A percentile compares a stretch with the other conserved stretches of the same genome.
Evolutionary conservation across 176 grass and related monocot species (phyloP).

Genomic region (Thinopyrum elongatum): DNA sequence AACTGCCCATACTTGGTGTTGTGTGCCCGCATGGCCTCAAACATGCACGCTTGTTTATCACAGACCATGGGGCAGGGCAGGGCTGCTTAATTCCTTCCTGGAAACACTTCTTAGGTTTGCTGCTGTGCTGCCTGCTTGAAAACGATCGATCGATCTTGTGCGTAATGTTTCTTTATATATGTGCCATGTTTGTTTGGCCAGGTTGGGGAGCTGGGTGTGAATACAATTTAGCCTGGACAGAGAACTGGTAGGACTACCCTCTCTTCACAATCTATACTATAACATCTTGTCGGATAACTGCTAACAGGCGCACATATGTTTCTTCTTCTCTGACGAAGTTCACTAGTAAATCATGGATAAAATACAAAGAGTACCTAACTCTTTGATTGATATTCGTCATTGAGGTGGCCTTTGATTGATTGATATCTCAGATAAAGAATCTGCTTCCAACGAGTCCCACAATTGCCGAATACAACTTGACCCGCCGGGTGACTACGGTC

Average conservation of each 20-base stretch:
- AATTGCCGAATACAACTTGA: background rate
- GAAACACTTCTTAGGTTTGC: background rate
- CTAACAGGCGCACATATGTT: background rate
- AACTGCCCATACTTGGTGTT: background rate
- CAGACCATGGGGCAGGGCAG: background rate
- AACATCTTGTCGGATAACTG: background rate
- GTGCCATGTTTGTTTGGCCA: background rate
- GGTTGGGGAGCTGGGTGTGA: background rate
- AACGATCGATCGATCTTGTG: background rate
- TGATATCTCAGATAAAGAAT: background rate
- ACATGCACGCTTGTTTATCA: background rate
- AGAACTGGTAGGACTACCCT: background rate
- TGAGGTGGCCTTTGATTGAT: background rate
- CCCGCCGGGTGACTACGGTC: no score
- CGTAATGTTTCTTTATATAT: background rate
- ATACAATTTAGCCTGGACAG: background rate
- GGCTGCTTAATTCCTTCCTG: constrained; percentile 7
- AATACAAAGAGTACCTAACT: no score
- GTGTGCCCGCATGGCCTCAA: background rate
- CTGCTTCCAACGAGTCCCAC: background rate
- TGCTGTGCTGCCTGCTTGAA: background rate
- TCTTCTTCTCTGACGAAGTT: background rate
- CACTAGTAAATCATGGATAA: background rate
- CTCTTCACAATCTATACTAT: background rate
- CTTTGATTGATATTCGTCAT: background rate